phyloP scores from a whole-genome alignment of 768 basidiomycete genomes.

The Psilocybe cyanescens region DNA sequence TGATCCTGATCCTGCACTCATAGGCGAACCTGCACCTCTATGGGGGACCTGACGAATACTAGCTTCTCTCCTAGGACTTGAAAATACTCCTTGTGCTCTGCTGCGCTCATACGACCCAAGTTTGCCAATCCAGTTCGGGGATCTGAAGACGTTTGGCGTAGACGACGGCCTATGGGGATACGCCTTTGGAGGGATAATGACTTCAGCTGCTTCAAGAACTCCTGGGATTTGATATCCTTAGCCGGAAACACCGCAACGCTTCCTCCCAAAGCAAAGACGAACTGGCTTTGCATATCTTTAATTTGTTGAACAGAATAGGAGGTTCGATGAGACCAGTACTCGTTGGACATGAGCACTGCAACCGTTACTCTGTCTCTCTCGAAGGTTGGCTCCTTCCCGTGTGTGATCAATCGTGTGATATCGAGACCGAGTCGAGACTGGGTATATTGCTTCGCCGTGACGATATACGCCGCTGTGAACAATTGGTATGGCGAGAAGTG shows the following conservation, averaged over 20 bases:
- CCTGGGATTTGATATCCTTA: not conserved
- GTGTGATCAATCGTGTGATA: slow-evolving; percentile 1
- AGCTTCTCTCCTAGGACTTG: not conserved
- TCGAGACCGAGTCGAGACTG: slow-evolving; percentile 6
- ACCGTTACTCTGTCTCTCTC: slow-evolving; percentile 3
- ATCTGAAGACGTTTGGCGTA: not conserved
- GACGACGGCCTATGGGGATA: not conserved
- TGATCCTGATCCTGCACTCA: not conserved
- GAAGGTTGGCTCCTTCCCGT: not conserved
- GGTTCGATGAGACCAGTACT: slow-evolving; percentile 19
- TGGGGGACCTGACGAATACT: not conserved
- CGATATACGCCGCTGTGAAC: slow-evolving; percentile 20
- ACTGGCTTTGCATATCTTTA: slow-evolving; percentile 13
- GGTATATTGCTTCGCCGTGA: slow-evolving; percentile 20
- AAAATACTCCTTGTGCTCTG: slow-evolving; percentile 5
- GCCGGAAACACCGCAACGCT: slow-evolving; percentile 19
- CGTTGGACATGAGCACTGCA: slow-evolving; percentile 10
- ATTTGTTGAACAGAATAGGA: slow-evolving; percentile 14
- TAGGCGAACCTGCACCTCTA: not conserved
- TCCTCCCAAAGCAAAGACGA: slow-evolving; percentile 17
- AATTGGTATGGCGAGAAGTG: slow-evolving; percentile 18
- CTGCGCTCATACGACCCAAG: slow-evolving; percentile 1
- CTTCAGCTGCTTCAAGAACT: slow-evolving; percentile 1
- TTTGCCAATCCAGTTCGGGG: not conserved
- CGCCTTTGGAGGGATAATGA: slow-evolving; percentile 1